These are phyloP conservation scores for Claviceps maximensis DNA, from an alignment of 2,329 filamentous ascomycete genomes.

Conservation along the genomic window DNA sequence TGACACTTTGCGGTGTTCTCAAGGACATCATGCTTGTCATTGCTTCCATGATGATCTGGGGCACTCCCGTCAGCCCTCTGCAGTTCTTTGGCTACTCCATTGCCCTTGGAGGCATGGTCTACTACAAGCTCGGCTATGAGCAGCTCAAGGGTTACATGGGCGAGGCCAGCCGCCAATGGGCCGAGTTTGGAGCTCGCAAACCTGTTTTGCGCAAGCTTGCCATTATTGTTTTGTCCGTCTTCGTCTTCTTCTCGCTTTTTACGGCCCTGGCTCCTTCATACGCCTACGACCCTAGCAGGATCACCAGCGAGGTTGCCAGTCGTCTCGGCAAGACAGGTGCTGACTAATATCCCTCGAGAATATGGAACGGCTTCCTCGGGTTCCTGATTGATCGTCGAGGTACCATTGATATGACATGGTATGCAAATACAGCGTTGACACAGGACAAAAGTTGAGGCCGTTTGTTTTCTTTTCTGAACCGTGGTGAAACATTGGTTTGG, in stretches of 20 bases:
- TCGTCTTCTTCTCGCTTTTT: constrained; percentile 58
- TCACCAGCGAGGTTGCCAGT: constrained; percentile 34
- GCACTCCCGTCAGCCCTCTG: constrained; percentile 57
- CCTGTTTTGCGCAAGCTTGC: constrained; percentile 68
- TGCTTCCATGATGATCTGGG: constrained; percentile 72
- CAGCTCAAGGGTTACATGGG: constrained; percentile 68
- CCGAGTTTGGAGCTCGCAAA: constrained; percentile 67
- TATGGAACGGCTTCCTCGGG: not conserved
- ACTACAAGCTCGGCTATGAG: constrained; percentile 77
- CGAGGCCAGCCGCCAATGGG: constrained; percentile 66
- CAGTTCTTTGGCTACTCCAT: constrained; percentile 79
- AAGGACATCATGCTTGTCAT: constrained; percentile 77
- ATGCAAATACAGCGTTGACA: not conserved
- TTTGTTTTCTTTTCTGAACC: not conserved
- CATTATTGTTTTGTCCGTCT: constrained; percentile 49
- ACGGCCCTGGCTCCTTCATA: constrained; percentile 51
- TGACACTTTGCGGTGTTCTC: constrained; percentile 76
- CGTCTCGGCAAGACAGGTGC: constrained; percentile 30
- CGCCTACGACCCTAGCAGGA: constrained; percentile 38
- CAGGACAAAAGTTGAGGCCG: not conserved
- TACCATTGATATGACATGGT: not conserved
- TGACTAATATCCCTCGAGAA: constrained; percentile 3
- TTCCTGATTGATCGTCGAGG: not conserved
- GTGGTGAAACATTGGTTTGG: not conserved
- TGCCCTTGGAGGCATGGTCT: constrained; percentile 60